Evolutionary conservation across 495 filamentous ascomycete genomes (phyloP).

Genomic region (Hypomontagnella submonticulosa): DNA sequence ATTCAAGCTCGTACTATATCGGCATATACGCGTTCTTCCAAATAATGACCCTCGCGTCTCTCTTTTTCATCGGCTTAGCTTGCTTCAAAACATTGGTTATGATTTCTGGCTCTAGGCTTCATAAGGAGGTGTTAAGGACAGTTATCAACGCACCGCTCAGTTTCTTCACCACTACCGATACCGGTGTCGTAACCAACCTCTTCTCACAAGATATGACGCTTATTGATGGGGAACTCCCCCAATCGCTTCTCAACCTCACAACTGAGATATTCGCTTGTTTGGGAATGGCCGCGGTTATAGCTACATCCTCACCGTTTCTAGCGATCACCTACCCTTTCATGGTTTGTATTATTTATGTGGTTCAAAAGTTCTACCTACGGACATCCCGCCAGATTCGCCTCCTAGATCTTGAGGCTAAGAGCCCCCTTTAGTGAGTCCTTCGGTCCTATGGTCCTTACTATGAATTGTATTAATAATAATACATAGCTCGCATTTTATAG

Average conservation of each 20-base stretch:
- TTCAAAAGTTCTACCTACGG: constrained; percentile 70
- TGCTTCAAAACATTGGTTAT: constrained; percentile 28
- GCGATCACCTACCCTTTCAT: constrained; percentile 44
- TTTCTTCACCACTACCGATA: constrained; percentile 56
- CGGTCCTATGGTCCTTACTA: background rate
- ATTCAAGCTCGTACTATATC: constrained; percentile 47
- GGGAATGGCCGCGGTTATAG: constrained; percentile 41
- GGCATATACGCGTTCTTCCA: constrained; percentile 52
- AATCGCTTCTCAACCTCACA: constrained; percentile 47
- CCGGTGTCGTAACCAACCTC: constrained; percentile 53
- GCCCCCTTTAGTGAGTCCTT: constrained; percentile 42
- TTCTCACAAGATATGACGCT: constrained; percentile 60
- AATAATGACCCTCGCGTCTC: constrained; percentile 33
- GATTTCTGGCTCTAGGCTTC: constrained; percentile 39
- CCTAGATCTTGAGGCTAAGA: constrained; percentile 47
- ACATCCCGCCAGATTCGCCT: constrained; percentile 69
- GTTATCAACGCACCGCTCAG: constrained; percentile 47
- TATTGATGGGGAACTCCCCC: constrained; percentile 51
- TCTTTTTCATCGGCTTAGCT: constrained; percentile 14
- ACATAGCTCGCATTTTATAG: constrained; percentile 53
- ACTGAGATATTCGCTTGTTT: constrained; percentile 35
- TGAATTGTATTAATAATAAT: background rate
- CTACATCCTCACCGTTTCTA: constrained; percentile 46
- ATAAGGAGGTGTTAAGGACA: constrained; percentile 42
- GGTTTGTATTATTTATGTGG: constrained; percentile 55